These are phyloP conservation scores for Sisymbrium altissimum DNA, from an alignment of 345 rosid genomes.

Conservation along the genomic window DNA sequence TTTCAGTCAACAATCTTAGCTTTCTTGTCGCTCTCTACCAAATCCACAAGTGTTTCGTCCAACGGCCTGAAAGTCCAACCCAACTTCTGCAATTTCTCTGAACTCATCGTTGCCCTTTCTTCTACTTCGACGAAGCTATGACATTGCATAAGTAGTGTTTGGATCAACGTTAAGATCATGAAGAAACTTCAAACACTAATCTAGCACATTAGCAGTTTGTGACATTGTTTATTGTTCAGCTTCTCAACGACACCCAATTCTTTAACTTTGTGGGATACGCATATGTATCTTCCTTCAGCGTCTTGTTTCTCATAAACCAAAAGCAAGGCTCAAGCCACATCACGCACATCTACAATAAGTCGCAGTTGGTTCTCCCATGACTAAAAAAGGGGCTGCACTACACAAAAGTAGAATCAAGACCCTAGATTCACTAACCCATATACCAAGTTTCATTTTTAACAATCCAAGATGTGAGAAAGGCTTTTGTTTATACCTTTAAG, in stretches of 20 bases:
- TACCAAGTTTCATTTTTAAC: background rate
- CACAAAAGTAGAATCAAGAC: background rate
- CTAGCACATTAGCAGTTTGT: background rate
- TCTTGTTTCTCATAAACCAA: conserved; percentile 56
- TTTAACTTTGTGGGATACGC: conserved; percentile 36
- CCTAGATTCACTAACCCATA: background rate
- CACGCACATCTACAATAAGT: conserved; percentile 52
- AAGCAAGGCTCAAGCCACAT: conserved; percentile 59
- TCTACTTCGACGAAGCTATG: conserved; percentile 38
- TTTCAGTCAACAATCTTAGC: conserved; percentile 44
- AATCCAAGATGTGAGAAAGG: background rate
- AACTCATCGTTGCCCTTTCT: conserved; percentile 27
- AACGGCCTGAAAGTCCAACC: conserved; percentile 58
- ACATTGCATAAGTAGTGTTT: conserved; percentile 13
- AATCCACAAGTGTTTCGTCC: conserved; percentile 56
- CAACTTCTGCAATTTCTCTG: conserved; percentile 45
- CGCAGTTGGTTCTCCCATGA: conserved; percentile 35
- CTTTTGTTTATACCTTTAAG: conserved; percentile 48
- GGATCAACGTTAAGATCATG: background rate
- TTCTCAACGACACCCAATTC: conserved; percentile 40
- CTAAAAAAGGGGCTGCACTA: conserved; percentile 38
- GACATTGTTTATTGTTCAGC: conserved; percentile 26
- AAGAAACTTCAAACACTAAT: background rate
- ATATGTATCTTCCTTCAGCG: conserved; percentile 68
- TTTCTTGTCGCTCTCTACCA: conserved; percentile 45